Evolutionary conservation across 305 asterid species (phyloP), one percentile per base, ranked within the genome.

Genomic region (Vinca major): DNA sequence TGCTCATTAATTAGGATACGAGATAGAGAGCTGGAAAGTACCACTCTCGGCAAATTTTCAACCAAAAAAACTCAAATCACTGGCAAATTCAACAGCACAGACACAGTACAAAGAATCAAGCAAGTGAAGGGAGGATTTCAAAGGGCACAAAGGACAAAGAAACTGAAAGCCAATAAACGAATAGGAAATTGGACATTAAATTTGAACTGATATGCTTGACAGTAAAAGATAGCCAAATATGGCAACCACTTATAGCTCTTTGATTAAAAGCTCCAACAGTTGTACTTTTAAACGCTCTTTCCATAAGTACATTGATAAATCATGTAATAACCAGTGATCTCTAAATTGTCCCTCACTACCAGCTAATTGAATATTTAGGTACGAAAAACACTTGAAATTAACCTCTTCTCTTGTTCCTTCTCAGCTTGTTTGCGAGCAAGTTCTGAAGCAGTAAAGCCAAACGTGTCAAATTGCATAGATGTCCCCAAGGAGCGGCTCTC

Each of bases 381-480:
- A 63, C 43, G 56, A 68, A 16, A 71, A 75, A 66, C 66, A 73
- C 54, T 61, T 2, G 68, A 66, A 13, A 71, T 11, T 71, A 58
- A 89, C 97, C 98, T 88, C 73, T 86, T 83, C 58, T 81, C 78
- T 69, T 86, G 97, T 71, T 92, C 97, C 86, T 84, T 86, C 61
- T 90, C 95, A 76, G 85, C 93, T 76, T 90, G 90, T 84, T 88
- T 90, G 47, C 94, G 90, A 58, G 90, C 96, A 80, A 77, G 62
- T 76, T 90, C 96, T 19, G 89, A 91, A 37, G 97, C 90, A 40
- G 96, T 92, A 71, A 86, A 87, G 61, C 98, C 97, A 80, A 92
- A 92, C 16, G 97, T 92, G 77, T 92, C 98, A 72, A 88, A 92
- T 76, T 90, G 87, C 87, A 82, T 80, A 65, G 97, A 88, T 66